These are phyloP conservation scores for Russula virescens DNA, from an alignment of 768 basidiomycete species.

Conservation along the genomic window DNA sequence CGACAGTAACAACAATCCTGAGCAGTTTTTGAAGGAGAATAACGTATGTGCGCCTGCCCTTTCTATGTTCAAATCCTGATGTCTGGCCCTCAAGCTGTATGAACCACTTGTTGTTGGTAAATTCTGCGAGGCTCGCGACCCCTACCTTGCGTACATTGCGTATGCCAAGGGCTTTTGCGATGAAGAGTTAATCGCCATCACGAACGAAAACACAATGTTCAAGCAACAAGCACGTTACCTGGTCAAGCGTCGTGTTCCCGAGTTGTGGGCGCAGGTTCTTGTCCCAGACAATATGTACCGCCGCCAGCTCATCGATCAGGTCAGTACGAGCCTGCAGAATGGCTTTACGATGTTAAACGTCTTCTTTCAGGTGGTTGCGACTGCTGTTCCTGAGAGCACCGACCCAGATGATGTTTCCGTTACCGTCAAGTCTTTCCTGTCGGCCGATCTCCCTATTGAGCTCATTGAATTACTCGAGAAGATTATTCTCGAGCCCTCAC, in stretches of 20 bases:
- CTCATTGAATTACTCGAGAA: slow-evolving; percentile 97
- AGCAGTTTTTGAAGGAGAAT: slow-evolving; percentile 97
- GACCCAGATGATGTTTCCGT: slow-evolving; percentile 98
- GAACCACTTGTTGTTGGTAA: slow-evolving; percentile 97
- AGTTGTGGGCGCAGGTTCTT: slow-evolving; percentile 96
- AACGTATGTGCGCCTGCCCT: slow-evolving; percentile 53
- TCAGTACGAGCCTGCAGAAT: slow-evolving; percentile 24
- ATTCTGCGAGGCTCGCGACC: slow-evolving; percentile 98
- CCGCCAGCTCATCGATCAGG: slow-evolving; percentile 90
- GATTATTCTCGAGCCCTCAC: slow-evolving; percentile 94
- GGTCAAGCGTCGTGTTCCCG: slow-evolving; percentile 90
- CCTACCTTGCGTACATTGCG: slow-evolving; percentile 97
- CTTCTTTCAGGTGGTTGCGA: slow-evolving; percentile 69
- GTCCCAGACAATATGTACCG: slow-evolving; percentile 85
- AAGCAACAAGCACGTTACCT: slow-evolving; percentile 99
- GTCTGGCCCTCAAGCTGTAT: slow-evolving; percentile 57
- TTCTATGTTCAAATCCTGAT: slow-evolving; percentile 17
- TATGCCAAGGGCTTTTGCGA: slow-evolving; percentile 99
- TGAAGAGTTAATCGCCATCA: slow-evolving; percentile 93
- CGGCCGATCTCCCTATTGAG: slow-evolving; percentile 94
- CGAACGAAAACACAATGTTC: slow-evolving; percentile 99
- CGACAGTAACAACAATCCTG: slow-evolving; percentile 98
- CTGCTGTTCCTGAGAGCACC: slow-evolving; percentile 93
- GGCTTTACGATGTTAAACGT: background rate
- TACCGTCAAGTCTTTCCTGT: slow-evolving; percentile 97